phyloP scores from a whole-genome alignment of 495 filamentous ascomycete genomes.

The Podospora pseudocomata region DNA sequence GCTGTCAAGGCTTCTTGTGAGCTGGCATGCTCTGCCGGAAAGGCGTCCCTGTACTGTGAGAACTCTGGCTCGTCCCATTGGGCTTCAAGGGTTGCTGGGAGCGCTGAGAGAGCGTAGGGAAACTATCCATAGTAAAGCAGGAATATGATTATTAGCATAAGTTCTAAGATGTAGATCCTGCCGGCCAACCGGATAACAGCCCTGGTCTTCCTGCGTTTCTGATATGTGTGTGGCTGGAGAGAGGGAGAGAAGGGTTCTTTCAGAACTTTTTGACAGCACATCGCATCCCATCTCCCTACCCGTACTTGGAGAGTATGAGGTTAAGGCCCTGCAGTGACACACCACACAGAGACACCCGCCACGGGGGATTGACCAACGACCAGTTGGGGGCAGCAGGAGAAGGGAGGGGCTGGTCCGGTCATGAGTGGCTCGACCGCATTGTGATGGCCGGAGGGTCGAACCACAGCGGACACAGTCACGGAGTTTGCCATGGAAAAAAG shows the following conservation, averaged over 20 bases:
- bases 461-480: slow-evolving; percentile 14
- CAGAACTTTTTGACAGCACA: not conserved
- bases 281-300: not conserved
- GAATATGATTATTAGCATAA: slow-evolving; percentile 6
- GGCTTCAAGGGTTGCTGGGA: slow-evolving; percentile 52
- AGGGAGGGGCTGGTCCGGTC: not conserved
- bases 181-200: not conserved
- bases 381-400: not conserved
- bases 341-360: not conserved
- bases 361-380: not conserved
- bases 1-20: slow-evolving; percentile 49
- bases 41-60: slow-evolving; percentile 56
- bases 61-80: slow-evolving; percentile 60
- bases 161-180: not conserved
- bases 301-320: not conserved
- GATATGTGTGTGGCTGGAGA: not conserved
- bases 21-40: slow-evolving; percentile 55
- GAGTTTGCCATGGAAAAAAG: slow-evolving; percentile 9
- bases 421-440: slow-evolving; percentile 19
- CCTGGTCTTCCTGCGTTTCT: not conserved
- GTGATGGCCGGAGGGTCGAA: slow-evolving; percentile 8
- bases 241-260: not conserved
- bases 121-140: slow-evolving; percentile 45
- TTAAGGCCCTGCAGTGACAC: not conserved
- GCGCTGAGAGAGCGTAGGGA: slow-evolving; percentile 61